Conservation (phyloP, 2,329 filamentous ascomycete genomes). For the Xylaria sp. region DNA sequence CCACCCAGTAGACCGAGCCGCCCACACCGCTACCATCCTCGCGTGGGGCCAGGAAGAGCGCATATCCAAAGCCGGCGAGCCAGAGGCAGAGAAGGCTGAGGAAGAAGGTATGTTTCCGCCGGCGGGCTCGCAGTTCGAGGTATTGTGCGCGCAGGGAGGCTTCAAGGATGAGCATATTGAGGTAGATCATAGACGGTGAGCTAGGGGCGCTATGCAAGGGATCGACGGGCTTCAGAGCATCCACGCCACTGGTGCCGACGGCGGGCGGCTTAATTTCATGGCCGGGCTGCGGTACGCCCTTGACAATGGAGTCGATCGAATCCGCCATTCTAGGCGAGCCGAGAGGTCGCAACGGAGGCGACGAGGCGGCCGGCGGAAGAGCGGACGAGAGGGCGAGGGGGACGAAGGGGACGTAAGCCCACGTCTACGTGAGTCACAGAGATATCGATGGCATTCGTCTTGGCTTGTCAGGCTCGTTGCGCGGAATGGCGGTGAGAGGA, state of each 20-base stretch:
- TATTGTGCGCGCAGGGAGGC: conserved; percentile 93
- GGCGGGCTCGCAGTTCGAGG: conserved; percentile 85
- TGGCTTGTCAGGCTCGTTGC: conserved; percentile 11
- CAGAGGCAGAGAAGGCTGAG: conserved; percentile 81
- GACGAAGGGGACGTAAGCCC: conserved; percentile 35
- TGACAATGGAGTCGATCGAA: conserved; percentile 87
- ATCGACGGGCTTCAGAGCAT: conserved; percentile 65
- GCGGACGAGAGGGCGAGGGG: not conserved
- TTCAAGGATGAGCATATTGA: conserved; percentile 97
- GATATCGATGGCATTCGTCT: conserved; percentile 28
- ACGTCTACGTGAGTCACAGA: conserved; percentile 30
- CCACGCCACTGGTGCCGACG: conserved; percentile 54
- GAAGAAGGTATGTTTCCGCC: conserved; percentile 94
- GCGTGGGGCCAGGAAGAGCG: conserved; percentile 92
- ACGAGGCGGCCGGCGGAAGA: conserved; percentile 23
- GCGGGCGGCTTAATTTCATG: conserved; percentile 60
- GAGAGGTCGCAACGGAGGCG: conserved; percentile 17
- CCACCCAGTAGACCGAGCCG: conserved; percentile 94
- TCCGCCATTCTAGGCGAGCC: conserved; percentile 62
- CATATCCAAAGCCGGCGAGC: conserved; percentile 87
- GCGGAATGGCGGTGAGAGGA: conserved; percentile 33
- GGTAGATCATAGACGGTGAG: conserved; percentile 94
- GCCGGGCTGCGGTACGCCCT: conserved; percentile 79
- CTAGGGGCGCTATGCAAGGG: conserved; percentile 85
- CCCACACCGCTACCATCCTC: conserved; percentile 93